Conservation (phyloP, 1,139 yeast species). For the Meyerozyma guilliermondii region DNA sequence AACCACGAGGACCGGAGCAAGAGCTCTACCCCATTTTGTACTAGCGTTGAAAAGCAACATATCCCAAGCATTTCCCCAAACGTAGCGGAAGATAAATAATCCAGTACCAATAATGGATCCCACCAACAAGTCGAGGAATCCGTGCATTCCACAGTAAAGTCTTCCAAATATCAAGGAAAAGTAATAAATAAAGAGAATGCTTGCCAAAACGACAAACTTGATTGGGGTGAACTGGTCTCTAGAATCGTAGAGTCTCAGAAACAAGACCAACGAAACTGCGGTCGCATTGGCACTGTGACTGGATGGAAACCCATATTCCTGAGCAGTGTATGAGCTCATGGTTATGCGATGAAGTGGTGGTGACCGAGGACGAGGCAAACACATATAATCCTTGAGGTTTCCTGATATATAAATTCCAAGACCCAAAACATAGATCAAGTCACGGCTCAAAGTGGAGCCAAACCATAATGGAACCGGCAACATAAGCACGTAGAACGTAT, state of each 20-base stretch:
- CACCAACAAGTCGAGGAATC: conserved; percentile 65
- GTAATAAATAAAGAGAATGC: conserved; percentile 43
- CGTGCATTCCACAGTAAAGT: conserved; percentile 97
- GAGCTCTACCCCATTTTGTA: conserved; percentile 17
- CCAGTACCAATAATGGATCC: conserved; percentile 63
- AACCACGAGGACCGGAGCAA: conserved; percentile 28
- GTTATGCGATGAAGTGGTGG: conserved; percentile 92
- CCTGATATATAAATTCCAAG: conserved; percentile 83
- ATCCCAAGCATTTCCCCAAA: conserved; percentile 38
- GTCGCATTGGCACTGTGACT: conserved; percentile 94
- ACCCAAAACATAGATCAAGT: conserved; percentile 73
- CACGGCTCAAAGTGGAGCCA: conserved; percentile 62
- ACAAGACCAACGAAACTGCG: conserved; percentile 56
- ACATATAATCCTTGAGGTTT: conserved; percentile 72
- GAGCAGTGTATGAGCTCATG: conserved; percentile 80
- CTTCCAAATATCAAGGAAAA: conserved; percentile 72
- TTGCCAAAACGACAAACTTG: conserved; percentile 8
- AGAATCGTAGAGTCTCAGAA: conserved; percentile 19
- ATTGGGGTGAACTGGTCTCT: conserved; percentile 7
- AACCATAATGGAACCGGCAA: conserved; percentile 86
- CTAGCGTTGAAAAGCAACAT: conserved; percentile 18
- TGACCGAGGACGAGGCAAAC: conserved; percentile 87
- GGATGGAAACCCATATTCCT: conserved; percentile 93
- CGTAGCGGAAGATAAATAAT: conserved; percentile 39
- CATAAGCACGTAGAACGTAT: conserved; percentile 86